Base-by-base conservation (phyloP, 495 filamentous ascomycete genomes). In the Tuber borchii region DNA sequence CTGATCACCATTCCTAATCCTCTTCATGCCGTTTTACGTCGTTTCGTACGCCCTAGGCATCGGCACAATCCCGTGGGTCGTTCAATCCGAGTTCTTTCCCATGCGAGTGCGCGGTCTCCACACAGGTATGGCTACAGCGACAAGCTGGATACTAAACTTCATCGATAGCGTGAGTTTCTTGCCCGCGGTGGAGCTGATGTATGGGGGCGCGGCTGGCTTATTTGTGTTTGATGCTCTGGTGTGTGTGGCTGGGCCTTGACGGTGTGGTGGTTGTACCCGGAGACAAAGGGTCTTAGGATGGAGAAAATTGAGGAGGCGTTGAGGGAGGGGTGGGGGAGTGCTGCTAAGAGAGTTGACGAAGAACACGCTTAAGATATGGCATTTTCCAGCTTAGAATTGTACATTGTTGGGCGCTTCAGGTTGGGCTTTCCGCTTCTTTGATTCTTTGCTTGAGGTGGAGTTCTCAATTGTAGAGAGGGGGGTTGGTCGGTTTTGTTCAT, bases 111-210 rank as follows among this genome's bases (percentile, higher is more conserved):
- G 94, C 43, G 91, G 91, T 0, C 82, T 96, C 2, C 94, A 94
- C 9, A 94, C 92, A 44, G 90, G 90, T 0, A 79, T 96, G n/a
- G 90, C 93, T 1, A 97, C 94, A 22, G 90, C 91, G 3, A 95
- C 92, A 7, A 97, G 97, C 78, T 97, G 94, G 94, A 88, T 87
- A 22, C 90, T 90, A 7, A 97, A 97, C 84, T 93, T 94, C 78
- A 82, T 96, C n/a, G 88, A 97, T 17, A 93, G 93, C 0, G 85
- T 94, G 69, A 94, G 92, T 0, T 97, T 97, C 78, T 83, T 97
- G 76, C 91, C 92, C 0, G 88, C 97, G 87, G 93, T 97, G 90
- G 89, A 94, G 78, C 85, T 85, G 73, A 82, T 97, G 71, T 79
- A 77, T 77, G 78, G 78, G 14, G 90, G 89, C 5, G 92, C 93